Evolutionary conservation across 2,329 filamentous ascomycete genomes (phyloP), one percentile per base, ranked within the genome.

Genomic region (Cladobotryum protrusum): DNA sequence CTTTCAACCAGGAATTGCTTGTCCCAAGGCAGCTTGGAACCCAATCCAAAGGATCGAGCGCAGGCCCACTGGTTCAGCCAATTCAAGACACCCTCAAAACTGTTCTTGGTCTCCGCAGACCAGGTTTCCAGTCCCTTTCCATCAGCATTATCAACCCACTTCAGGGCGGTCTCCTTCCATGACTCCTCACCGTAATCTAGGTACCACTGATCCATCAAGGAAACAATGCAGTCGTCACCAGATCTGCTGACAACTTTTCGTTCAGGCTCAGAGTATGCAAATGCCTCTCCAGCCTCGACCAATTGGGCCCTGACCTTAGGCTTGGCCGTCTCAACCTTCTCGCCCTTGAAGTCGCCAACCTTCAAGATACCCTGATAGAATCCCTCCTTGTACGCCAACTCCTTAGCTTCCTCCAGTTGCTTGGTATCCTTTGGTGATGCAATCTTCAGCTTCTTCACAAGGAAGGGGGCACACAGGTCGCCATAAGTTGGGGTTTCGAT

Each of bases 41-140:
- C 93, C 43, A 97, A 79, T 65, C 93, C 93, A 60, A 90, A 99
- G 8, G 87, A 89, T 66, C 93, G 81, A 45, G 89, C 88, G 64
- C 91, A 96, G 39, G 93, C 92, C 93, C 93, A 99, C 67, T 93
- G 88, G 66, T 88, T 89, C 55, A 99, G 78, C 93, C 93, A 99
- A 67, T 86, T 83, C 40, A 99, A 76, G 36, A 92, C 91, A 57
- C 86, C 85, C 67, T 90, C 82, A 65, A 97, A 95, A 6, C 81
- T 82, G 65, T 91, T 81, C 69, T 83, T 86, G 44, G 89, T 85
- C 64, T 91, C 87, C 32, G 74, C 67, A n/a, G 77, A 82, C 72
- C 87, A 97, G 7, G 87, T 88, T 68, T 96, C 87, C 54, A 96
- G 72, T 29, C 80, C 81, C 55, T 79, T 79, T 52, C 80, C 79